These are phyloP conservation scores for Tuber indicum DNA, from an alignment of 495 filamentous ascomycete genomes.

Conservation along the genomic window DNA sequence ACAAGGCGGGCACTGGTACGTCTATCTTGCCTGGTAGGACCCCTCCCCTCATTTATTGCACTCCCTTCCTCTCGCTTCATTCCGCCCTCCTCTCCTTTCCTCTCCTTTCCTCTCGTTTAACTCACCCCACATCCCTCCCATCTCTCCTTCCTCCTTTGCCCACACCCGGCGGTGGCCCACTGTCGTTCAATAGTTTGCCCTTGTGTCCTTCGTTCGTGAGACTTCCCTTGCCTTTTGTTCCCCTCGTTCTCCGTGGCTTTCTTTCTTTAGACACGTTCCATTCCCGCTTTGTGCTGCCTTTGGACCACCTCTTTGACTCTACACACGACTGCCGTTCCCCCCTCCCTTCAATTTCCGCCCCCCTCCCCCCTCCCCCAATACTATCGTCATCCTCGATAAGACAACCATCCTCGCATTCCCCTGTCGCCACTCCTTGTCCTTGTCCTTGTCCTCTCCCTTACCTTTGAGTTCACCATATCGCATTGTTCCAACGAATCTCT, in stretches of 20 bases:
- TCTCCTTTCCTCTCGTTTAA: background rate
- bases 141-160: background rate
- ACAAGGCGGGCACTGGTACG: background rate
- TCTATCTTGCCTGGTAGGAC: background rate
- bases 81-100: background rate
- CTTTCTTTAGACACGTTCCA: background rate
- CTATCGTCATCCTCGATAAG: background rate
- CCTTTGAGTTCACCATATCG: background rate
- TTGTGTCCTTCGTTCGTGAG: background rate
- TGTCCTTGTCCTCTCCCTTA: background rate
- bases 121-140: background rate
- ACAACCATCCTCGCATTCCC: background rate
- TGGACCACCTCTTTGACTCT: background rate
- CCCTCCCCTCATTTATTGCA: constrained; percentile 2
- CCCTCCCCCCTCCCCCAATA: background rate
- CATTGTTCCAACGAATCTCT: background rate
- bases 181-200: background rate
- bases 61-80: background rate
- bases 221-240: background rate
- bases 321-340: background rate
- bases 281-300: background rate
- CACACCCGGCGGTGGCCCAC: background rate
- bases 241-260: background rate
- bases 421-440: background rate
- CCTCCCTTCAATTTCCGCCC: background rate